Base-by-base conservation (phyloP, 2,329 filamentous ascomycete species). In the Colletotrichum lentis region DNA sequence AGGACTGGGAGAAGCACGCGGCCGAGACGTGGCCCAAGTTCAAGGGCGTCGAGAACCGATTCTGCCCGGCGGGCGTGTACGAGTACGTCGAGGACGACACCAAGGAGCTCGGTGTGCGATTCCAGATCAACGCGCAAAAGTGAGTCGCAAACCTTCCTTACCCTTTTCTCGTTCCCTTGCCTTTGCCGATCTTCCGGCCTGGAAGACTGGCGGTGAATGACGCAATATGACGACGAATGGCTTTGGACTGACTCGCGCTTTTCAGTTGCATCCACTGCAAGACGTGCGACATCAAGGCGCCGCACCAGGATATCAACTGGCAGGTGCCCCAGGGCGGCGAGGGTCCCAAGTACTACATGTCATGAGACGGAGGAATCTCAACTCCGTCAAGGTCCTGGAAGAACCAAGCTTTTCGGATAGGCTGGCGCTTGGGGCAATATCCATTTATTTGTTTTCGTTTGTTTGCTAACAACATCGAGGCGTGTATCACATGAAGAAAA, bases 271-370 rank as follows among this genome's bases (percentile, higher is more conserved):
- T 99, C 72, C 96, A 99, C 81, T 99, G 96, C 86, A 99, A 99
- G 86, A 99, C 96, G 16, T 99, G 96, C 79, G 96, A 99, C 80
- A 99, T 99, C 83, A 99, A 99, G 83, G 95, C 93, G 18, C 96
- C 96, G 8, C 88, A 90, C 70, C 96, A 99, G 82, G 96, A 98
- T 77, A 98, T 99, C 80, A 97, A 97, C 80, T 97, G 93, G 93
- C 88, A 93, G 73, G 96, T 96, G 39, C 96, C 96, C 7, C 94
- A 97, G 77, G 94, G 96, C 72, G 96, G 95, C 59, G 96, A 90
- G 73, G 88, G 88, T 1, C 88, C 88, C 43, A 90, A 91, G 78
- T 91, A 91, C 76, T 90, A 89, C 79, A 88, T 90, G 87, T 89
- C 87, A n/a, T 87, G 47, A 62, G 43, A n/a, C 8, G 31, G 37